Base-by-base conservation (phyloP, 805 yeast species). In the Blastobotrys terrestris region DNA sequence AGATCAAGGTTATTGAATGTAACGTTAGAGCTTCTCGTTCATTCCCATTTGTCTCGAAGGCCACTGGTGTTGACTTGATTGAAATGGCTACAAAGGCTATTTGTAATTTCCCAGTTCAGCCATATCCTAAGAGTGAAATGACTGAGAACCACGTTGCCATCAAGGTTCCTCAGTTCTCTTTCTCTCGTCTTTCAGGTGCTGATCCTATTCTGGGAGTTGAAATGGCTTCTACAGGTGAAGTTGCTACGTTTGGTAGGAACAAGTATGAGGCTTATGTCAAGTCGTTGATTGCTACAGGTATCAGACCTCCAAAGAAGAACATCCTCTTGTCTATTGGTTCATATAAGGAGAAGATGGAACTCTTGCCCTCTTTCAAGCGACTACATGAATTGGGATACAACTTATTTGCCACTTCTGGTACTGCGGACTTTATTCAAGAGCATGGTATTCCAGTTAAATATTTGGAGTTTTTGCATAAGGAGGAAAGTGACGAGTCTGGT, bases 191-290 rank as follows among this genome's bases (percentile, higher is more conserved):
- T 61, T 87, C 97, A 47, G 98, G 98, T 63, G 98, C 98, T 52
- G 98, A 92, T 70, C 98, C 98, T 51, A 90, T 92, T 56, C 77
- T 92, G 60, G 98, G 98, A 75, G 98, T 92, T 59, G 98, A 92
- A 74, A 92, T 92, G 98, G 97, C 98, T 16, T 92, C 97, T 31
- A 92, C 98, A 57, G 98, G 98, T 78, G 98, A 90, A 72, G 97
- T 91, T 66, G 99, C 99, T 48, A 81, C 95, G 58, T 92, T 94
- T 67, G 99, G 99, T 65, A 89, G 79, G 66, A 85, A 91, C 77
- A 92, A 92, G 73, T 91, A 90, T 67, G 99, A 95, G 75, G 99
- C 99, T 19, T 94, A 94, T 75, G 73, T 94, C 73, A 95, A 94
- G 75, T 86, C 97, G 31, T 78, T 94, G 71, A 77, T 94, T 54